Percentiles rank a stretch among this genome's conserved stretches.
Evolutionary conservation across 2,329 filamentous ascomycete genomes (phyloP).

Genomic region (Byssochlamys sp.): DNA sequence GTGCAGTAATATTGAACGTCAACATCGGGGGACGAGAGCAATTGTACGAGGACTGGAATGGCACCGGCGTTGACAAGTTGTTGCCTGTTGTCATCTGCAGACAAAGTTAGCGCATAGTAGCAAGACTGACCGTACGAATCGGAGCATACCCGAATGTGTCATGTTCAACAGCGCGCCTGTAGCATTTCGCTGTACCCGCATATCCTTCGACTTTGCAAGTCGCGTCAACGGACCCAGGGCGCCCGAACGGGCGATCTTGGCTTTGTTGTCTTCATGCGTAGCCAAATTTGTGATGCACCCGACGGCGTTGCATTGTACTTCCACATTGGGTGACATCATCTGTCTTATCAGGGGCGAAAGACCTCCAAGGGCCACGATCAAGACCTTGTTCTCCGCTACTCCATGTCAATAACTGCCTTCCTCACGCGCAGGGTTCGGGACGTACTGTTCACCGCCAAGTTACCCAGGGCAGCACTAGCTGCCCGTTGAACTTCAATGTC

Average conservation of each 20-base stretch:
- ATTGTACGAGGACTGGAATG: slow-evolving; percentile 92
- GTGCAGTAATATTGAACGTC: slow-evolving; percentile 99
- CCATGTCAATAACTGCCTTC: slow-evolving; percentile 32
- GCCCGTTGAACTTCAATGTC: slow-evolving; percentile 96
- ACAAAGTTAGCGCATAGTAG: slow-evolving; percentile 12
- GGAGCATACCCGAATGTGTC: slow-evolving; percentile 80
- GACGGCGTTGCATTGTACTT: slow-evolving; percentile 97
- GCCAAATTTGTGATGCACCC: slow-evolving; percentile 97
- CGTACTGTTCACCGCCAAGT: slow-evolving; percentile 92
- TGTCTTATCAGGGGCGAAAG: slow-evolving; percentile 86
- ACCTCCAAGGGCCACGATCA: slow-evolving; percentile 86
- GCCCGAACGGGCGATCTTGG: slow-evolving; percentile 91
- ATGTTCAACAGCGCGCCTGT: slow-evolving; percentile 95
- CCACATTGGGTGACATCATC: slow-evolving; percentile 96
- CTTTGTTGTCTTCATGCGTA: slow-evolving; percentile 98
- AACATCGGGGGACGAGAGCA: slow-evolving; percentile 84
- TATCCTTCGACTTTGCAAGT: slow-evolving; percentile 92
- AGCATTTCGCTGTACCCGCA: slow-evolving; percentile 95
- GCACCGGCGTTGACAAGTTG: slow-evolving; percentile 94
- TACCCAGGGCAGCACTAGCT: slow-evolving; percentile 88
- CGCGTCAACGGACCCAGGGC: slow-evolving; percentile 83
- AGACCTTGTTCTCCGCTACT: slow-evolving; percentile 92
- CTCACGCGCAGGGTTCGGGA: slow-evolving; percentile 11
- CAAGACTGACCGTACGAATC: slow-evolving; percentile 1
- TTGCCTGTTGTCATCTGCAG: slow-evolving; percentile 84